Percentiles rank a stretch among this genome's conserved stretches.
Conservation (phyloP, 2,329 filamentous ascomycete genomes). For the Colletotrichum lentis region DNA sequence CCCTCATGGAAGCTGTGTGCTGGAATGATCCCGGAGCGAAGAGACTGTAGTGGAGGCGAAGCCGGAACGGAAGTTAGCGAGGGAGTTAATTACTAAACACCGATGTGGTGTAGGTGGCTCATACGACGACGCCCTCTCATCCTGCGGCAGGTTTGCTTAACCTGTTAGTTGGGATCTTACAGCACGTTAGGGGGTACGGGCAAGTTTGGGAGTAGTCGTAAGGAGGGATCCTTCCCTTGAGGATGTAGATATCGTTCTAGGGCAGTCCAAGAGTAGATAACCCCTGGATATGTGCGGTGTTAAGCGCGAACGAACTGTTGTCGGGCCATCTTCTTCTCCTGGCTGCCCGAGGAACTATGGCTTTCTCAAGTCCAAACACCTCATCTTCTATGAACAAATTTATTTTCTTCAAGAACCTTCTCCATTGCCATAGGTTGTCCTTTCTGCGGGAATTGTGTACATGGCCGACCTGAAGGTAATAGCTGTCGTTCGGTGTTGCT, state of each 20-base stretch:
- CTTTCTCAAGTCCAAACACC: background rate
- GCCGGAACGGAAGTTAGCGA: too few species aligned
- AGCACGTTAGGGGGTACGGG: too few species aligned
- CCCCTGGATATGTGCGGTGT: background rate
- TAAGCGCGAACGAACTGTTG: background rate
- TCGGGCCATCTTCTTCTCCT: background rate
- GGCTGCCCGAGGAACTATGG: background rate
- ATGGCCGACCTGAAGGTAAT: background rate
- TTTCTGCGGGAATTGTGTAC: background rate
- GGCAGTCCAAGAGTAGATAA: background rate
- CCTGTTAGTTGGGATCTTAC: too few species aligned
- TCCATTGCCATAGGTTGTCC: background rate
- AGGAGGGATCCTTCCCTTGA: background rate
- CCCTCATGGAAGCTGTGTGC: too few species aligned
- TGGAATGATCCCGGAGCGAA: too few species aligned
- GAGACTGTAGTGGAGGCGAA: too few species aligned
- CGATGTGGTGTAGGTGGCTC: conserved; percentile 37
- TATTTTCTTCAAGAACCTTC: background rate
- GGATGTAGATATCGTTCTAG: background rate
- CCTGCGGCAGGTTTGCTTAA: background rate
- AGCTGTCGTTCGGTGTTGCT: background rate
- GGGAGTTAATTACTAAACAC: background rate
- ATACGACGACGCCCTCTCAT: conserved; percentile 35
- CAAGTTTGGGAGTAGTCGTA: background rate
- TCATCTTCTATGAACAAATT: background rate